Base-by-base conservation (phyloP, 2,329 filamentous ascomycete genomes). In the Ceratocystis papillata region DNA sequence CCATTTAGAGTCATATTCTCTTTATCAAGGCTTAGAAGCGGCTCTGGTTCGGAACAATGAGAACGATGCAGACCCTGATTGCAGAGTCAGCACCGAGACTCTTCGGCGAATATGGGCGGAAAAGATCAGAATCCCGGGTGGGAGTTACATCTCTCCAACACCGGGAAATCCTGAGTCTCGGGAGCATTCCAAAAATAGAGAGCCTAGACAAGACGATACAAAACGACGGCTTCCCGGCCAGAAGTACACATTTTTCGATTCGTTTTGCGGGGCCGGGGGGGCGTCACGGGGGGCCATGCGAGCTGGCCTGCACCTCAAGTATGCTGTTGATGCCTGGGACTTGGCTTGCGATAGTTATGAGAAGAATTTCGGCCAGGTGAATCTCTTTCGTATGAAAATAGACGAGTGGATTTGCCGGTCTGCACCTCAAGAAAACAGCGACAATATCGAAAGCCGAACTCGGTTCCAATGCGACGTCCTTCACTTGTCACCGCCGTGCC, bases 401-500 rank as follows among this genome's bases (percentile, higher is more conserved):
- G 75, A 79, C 44, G 73, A 80, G 1, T 85, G 87, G 63, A 76
- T 84, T 33, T 61, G 61, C 1, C 28, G 22, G 7, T 71, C 70
- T 0, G 67, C 69, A 0, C 15, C 15, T 20, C 20, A n/a, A 37
- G 55, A 59, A 8, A 25, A 37, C 10, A 25, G n/a, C 17, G 55
- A 37, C 12, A 72, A 74, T 1, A 64, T 7, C 22, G 63, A 7
- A 66, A 33, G 17, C 41, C 50, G 45, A 17, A 70, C 8, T 71
- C 77, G 3, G 81, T 87, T 0, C 59, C 53, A 66, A 59, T 64
- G 66, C 10, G 89, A 94, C 70, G 76, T 93, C 1, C 75, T 89
- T 0, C 90, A 95, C 69, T 74, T 91, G 0, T 90, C 87, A 0
- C 89, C 88, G 0, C 89, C 90, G 0, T 95, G 90, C 66, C 88